These are phyloP conservation scores for Prunus mume DNA, from an alignment of 306 rosid species.

Conservation along the genomic window DNA sequence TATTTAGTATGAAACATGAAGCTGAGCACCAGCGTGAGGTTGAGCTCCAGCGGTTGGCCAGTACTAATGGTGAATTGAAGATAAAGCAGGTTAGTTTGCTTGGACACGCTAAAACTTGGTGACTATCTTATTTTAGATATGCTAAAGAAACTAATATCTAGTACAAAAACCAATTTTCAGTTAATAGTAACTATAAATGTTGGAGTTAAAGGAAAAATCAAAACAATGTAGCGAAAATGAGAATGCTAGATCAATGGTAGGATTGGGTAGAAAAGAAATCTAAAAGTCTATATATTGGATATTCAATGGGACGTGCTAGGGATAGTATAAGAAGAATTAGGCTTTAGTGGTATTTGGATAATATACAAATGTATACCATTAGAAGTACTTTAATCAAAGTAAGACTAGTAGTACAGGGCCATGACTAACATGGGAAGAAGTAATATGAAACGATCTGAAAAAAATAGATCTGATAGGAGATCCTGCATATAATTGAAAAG, in stretches of 20 bases:
- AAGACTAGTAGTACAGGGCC: neutral
- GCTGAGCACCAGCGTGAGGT: slow-evolving; percentile 44
- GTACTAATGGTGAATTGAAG: slow-evolving; percentile 40
- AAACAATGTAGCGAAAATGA: neutral
- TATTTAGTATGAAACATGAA: slow-evolving; percentile 46
- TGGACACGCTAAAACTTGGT: neutral
- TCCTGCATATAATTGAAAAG: neutral
- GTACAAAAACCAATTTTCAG: neutral
- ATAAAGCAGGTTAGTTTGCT: slow-evolving; percentile 57
- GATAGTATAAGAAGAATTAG: neutral
- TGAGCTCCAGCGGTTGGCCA: slow-evolving; percentile 28
- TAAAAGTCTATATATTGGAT: neutral
- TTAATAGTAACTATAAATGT: neutral
- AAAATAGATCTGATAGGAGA: neutral
- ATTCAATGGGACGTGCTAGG: neutral
- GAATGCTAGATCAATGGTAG: neutral
- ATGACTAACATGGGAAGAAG: neutral
- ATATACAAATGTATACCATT: neutral
- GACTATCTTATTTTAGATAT: neutral
- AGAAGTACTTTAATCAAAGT: neutral
- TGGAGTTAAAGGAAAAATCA: neutral
- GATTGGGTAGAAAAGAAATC: neutral
- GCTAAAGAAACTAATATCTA: neutral
- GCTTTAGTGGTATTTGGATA: neutral
- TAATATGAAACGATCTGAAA: neutral